Percentiles rank a stretch among this genome's conserved stretches.
These are phyloP conservation scores for Eutrema yunnanense DNA, from an alignment of 345 rosid genomes.

Conservation along the genomic window DNA sequence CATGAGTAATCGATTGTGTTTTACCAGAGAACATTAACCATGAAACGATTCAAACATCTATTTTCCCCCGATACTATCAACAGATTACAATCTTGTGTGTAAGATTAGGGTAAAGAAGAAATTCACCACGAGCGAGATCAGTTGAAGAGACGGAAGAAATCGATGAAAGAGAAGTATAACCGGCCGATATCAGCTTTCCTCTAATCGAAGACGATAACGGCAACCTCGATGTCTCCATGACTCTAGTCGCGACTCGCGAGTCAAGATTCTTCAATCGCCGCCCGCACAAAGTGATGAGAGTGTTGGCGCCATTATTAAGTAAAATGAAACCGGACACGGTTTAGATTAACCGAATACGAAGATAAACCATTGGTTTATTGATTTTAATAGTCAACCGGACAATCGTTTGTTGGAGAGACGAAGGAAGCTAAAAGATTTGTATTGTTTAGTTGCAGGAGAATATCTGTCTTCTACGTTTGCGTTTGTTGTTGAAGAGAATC, in stretches of 20 bases:
- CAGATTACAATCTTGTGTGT: neutral
- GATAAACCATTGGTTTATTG: neutral
- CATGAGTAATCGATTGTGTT: neutral
- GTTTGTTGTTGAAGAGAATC: conserved; percentile 46
- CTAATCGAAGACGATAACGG: conserved; percentile 63
- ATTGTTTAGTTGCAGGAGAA: conserved; percentile 8
- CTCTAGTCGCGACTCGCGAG: neutral
- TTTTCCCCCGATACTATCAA: neutral
- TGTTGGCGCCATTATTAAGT: conserved; percentile 11
- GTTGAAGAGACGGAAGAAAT: conserved; percentile 51
- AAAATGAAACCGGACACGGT: neutral
- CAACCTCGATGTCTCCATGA: conserved; percentile 55
- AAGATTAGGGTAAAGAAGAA: neutral
- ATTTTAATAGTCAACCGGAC: neutral
- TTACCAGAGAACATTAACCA: neutral
- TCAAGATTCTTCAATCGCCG: conserved; percentile 8
- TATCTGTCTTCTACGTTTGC: neutral
- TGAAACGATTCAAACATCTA: neutral
- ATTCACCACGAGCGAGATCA: conserved; percentile 55
- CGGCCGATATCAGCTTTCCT: conserved; percentile 63
- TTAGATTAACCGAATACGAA: neutral
- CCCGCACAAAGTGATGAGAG: neutral
- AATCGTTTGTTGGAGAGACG: neutral
- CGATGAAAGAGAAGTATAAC: conserved; percentile 54
- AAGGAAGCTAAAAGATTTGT: neutral